Percentiles rank a stretch among this genome's conserved stretches.
These are phyloP conservation scores for Fusarium sambucinum DNA, from an alignment of 2,329 filamentous ascomycete genomes.

Conservation along the genomic window DNA sequence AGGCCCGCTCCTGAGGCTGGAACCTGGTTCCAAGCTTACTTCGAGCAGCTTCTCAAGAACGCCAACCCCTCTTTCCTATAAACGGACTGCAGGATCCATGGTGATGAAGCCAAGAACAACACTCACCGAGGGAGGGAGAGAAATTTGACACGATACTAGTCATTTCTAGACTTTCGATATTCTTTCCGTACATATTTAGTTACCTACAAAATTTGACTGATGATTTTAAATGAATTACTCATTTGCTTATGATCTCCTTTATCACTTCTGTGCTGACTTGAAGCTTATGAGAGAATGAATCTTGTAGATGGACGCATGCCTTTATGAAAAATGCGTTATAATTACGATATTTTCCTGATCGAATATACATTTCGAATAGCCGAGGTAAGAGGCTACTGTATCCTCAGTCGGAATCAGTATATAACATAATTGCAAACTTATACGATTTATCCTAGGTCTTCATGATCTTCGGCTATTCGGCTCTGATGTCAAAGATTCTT, in stretches of 20 bases:
- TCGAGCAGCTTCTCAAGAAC: conserved; percentile 67
- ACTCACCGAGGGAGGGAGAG: not conserved
- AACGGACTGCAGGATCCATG: not conserved
- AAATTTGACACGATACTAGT: not conserved
- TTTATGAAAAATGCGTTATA: not conserved
- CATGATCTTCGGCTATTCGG: accelerated
- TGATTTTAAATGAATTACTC: not conserved
- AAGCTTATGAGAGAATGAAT: not conserved
- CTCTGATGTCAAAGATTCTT: too few relatives aligned
- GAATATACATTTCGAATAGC: not conserved
- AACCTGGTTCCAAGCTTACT: conserved; percentile 74
- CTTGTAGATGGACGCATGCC: accelerated
- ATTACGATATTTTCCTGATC: not conserved
- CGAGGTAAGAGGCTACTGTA: not conserved
- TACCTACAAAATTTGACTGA: conserved; percentile 1
- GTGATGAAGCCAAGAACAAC: not conserved
- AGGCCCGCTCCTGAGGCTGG: conserved; percentile 77
- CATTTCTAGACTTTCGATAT: not conserved
- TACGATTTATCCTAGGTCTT: not conserved
- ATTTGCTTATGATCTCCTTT: not conserved
- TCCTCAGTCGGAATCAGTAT: not conserved
- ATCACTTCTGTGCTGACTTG: not conserved
- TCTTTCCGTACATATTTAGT: conserved; percentile 6
- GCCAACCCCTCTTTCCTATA: conserved; percentile 64
- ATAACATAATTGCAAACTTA: not conserved